Percentiles rank a stretch among this genome's conserved stretches.
These are phyloP conservation scores for Pisolithus albus DNA, from an alignment of 768 basidiomycete species.

Conservation along the genomic window DNA sequence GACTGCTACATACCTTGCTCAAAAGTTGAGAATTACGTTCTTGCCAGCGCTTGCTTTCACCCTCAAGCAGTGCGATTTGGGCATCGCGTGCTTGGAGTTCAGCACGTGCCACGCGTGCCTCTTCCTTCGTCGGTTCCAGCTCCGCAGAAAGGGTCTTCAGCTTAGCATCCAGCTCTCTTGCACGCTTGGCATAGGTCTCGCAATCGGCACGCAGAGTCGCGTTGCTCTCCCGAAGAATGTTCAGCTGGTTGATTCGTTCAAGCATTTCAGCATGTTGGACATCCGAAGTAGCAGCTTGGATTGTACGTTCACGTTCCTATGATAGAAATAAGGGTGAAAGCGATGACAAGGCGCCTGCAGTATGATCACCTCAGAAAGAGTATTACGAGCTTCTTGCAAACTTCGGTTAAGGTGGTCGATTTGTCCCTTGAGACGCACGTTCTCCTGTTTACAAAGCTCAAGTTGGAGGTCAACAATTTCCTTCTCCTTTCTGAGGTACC, in stretches of 20 bases:
- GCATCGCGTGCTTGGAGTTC: conserved; percentile 66
- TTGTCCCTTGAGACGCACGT: conserved; percentile 62
- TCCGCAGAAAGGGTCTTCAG: conserved; percentile 52
- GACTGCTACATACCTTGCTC: conserved; percentile 52
- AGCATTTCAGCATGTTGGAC: conserved; percentile 79
- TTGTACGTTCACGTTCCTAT: conserved; percentile 77
- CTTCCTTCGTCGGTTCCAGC: conserved; percentile 69
- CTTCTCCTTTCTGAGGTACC: conserved; percentile 84
- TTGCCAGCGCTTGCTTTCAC: conserved; percentile 77
- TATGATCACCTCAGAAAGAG: conserved; percentile 58
- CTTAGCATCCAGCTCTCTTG: conserved; percentile 59
- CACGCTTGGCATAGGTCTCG: conserved; percentile 62
- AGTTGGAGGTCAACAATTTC: conserved; percentile 86
- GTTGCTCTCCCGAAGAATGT: conserved; percentile 83
- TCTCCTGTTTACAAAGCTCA: conserved; percentile 75
- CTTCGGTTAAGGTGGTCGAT: conserved; percentile 65
- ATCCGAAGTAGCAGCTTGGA: conserved; percentile 62
- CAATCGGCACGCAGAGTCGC: conserved; percentile 74
- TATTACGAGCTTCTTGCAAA: conserved; percentile 62
- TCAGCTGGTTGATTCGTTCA: conserved; percentile 81
- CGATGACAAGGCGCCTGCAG: background rate
- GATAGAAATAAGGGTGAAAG: conserved; percentile 1
- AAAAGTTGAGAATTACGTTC: conserved; percentile 75
- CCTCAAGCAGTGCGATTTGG: conserved; percentile 65
- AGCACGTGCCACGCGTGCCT: conserved; percentile 57